phyloP scores from a whole-genome alignment of 2,329 filamentous ascomycete species.

The Nigrospora osmanthi region DNA sequence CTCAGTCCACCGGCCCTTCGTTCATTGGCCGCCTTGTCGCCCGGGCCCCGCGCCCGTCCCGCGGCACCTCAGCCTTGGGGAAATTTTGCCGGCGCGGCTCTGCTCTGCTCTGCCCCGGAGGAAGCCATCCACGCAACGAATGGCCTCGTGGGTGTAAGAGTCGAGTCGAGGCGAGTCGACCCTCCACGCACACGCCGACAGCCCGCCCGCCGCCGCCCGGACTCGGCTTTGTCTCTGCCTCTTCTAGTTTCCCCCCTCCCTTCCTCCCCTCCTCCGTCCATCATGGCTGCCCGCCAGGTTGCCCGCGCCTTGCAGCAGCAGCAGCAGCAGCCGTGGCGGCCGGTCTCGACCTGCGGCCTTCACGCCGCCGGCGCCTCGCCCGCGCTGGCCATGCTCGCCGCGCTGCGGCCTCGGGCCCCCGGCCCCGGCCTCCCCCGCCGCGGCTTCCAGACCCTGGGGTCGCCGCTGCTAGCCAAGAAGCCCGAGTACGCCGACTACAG shows the following conservation, averaged over 20 bases:
- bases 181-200: no score
- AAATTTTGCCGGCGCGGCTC: background rate
- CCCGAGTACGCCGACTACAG: no score
- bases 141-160: no score
- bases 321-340: background rate
- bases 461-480: background rate
- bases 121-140: no score
- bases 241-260: no score
- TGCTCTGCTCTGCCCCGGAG: no score
- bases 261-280: background rate
- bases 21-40: conserved; percentile 1
- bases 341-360: background rate
- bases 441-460: conserved; percentile 1
- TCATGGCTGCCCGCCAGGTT: conserved; percentile 1
- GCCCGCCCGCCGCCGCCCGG: no score
- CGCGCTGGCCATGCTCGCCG: no score
- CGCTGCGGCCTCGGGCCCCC: no score
- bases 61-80: background rate
- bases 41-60: background rate
- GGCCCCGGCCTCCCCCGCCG: background rate
- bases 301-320: background rate
- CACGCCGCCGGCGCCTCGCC: background rate
- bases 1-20: background rate
- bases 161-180: no score
- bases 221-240: background rate